These are phyloP conservation scores for Colletotrichum costaricense DNA, from an alignment of 2,329 filamentous ascomycete species.

Conservation along the genomic window DNA sequence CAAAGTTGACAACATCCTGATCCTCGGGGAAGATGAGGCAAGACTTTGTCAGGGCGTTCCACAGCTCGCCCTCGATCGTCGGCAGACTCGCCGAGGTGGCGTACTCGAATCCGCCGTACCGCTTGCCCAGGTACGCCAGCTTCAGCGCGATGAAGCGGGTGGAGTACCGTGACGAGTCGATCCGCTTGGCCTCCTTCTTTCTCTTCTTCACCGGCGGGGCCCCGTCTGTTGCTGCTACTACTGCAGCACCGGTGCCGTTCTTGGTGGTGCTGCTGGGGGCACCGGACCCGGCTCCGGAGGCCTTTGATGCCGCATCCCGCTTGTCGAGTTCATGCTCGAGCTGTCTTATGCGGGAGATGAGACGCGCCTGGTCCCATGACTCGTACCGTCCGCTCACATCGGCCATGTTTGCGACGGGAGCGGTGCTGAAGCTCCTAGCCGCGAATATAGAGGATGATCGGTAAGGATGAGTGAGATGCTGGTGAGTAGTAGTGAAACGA, in stretches of 20 bases:
- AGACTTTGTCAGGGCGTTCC: constrained; percentile 87
- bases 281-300: constrained; percentile 4
- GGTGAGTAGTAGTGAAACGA: constrained; percentile 12
- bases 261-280: background rate
- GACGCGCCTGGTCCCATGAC: constrained; percentile 74
- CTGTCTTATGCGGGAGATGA: constrained; percentile 74
- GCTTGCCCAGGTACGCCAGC: constrained; percentile 90
- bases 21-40: constrained; percentile 81
- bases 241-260: background rate
- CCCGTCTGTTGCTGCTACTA: background rate
- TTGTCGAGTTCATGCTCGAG: constrained; percentile 74
- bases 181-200: constrained; percentile 54
- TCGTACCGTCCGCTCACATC: constrained; percentile 62
- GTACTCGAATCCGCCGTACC: constrained; percentile 94
- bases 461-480: background rate
- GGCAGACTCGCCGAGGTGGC: constrained; percentile 78
- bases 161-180: constrained; percentile 84
- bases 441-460: background rate
- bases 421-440: constrained; percentile 18
- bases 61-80: constrained; percentile 92
- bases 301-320: constrained; percentile 50
- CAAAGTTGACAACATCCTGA: constrained; percentile 77
- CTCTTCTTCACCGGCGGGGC: constrained; percentile 44
- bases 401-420: constrained; percentile 31
- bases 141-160: constrained; percentile 91